A percentile compares a stretch with the other conserved stretches of the same genome.
Evolutionary conservation across 805 yeast genomes (phyloP).

Genomic region (Ogataea ramenticola): DNA sequence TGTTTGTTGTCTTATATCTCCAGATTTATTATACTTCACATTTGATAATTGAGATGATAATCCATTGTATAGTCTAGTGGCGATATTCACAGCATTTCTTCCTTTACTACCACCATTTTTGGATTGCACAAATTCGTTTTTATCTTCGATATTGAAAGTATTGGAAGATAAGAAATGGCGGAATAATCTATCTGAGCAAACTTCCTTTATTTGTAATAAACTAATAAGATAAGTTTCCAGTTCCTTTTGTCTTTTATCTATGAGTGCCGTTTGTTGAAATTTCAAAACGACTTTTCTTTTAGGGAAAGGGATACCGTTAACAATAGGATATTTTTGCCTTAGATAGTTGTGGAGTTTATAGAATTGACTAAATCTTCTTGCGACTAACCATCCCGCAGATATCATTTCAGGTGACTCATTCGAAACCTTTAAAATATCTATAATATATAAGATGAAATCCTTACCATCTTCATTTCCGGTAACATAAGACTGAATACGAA

Average conservation of each 20-base stretch:
- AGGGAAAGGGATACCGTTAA: conserved; percentile 45
- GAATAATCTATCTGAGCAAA: conserved; percentile 68
- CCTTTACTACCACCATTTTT: conserved; percentile 6
- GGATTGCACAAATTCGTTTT: background rate
- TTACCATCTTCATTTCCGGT: conserved; percentile 50
- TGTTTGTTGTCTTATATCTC: no score
- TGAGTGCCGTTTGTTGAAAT: conserved; percentile 56
- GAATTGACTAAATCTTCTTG: conserved; percentile 83
- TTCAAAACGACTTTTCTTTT: conserved; percentile 62
- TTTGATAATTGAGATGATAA: conserved; percentile 18
- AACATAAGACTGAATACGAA: conserved; percentile 46
- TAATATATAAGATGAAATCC: conserved; percentile 63
- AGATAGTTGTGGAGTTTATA: conserved; percentile 62
- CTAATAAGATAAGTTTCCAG: conserved; percentile 56
- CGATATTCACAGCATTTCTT: conserved; percentile 16
- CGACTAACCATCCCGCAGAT: conserved; percentile 83
- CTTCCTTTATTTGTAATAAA: conserved; percentile 53
- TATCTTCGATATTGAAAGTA: conserved; percentile 32
- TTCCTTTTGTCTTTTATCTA: conserved; percentile 55
- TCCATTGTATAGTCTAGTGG: conserved; percentile 25
- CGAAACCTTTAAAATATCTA: conserved; percentile 56
- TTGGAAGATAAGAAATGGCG: conserved; percentile 75
- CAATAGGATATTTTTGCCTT: conserved; percentile 41
- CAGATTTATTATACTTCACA: background rate
- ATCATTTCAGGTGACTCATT: conserved; percentile 26